phyloP scores from a whole-genome alignment of 148 eudicot genomes.

The Talinum fruticosum region DNA sequence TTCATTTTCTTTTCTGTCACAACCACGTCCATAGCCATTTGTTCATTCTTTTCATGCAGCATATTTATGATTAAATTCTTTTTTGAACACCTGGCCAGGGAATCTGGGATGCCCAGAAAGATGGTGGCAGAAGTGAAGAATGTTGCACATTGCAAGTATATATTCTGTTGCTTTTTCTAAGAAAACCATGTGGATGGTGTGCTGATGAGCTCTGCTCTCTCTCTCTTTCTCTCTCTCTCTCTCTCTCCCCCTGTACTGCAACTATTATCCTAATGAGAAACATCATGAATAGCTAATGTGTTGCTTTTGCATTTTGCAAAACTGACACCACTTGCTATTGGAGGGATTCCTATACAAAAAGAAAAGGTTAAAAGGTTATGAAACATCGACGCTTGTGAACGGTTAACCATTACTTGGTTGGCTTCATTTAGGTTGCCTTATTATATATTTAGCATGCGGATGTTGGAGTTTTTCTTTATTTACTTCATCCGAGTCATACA shows the following conservation, averaged over 20 bases:
- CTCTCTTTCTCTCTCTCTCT: too few relatives aligned
- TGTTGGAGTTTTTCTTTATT: background rate
- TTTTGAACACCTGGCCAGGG: background rate
- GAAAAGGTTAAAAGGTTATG: background rate
- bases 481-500: background rate
- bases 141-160: background rate
- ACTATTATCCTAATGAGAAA: background rate
- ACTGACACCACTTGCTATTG: background rate
- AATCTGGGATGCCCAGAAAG: slow-evolving; percentile 6
- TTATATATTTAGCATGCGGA: background rate
- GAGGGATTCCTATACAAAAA: background rate
- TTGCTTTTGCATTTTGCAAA: background rate
- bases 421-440: background rate
- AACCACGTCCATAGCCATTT: background rate
- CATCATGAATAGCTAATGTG: background rate
- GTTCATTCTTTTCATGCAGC: background rate
- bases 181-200: slow-evolving; percentile 6
- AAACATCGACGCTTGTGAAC: background rate
- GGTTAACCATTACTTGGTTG: too few relatives aligned
- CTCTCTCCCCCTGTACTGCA: background rate
- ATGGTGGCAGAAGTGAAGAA: background rate
- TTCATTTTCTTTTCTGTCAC: background rate
- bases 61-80: background rate
- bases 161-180: slow-evolving; percentile 3
- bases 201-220: background rate